phyloP scores from a whole-genome alignment of 2,329 filamentous ascomycete species.

The Fusarium torulosum region DNA sequence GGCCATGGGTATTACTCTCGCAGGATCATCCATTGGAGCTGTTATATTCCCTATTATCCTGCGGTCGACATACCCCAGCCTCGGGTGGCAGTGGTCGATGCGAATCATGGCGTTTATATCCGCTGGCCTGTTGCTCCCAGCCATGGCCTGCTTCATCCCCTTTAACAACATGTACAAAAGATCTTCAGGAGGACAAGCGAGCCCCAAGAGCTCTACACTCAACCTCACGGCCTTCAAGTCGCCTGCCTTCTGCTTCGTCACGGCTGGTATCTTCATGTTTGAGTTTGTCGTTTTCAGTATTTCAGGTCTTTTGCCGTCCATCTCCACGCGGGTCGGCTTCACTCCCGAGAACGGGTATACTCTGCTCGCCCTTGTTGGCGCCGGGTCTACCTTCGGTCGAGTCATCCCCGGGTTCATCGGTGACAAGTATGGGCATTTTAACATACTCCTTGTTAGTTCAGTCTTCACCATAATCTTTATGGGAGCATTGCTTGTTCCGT shows the following conservation, averaged over 20 bases:
- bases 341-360: conserved; percentile 57
- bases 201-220: conserved; percentile 44
- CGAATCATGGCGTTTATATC: conserved; percentile 50
- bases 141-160: conserved; percentile 53
- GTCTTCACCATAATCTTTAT: conserved; percentile 56
- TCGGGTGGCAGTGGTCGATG: conserved; percentile 55
- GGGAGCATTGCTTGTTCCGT: conserved; percentile 59
- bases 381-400: conserved; percentile 57
- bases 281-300: conserved; percentile 64
- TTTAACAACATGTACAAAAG: conserved; percentile 42
- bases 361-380: conserved; percentile 59
- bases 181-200: conserved; percentile 8
- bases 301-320: conserved; percentile 61
- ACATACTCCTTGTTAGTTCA: conserved; percentile 47
- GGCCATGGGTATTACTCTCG: conserved; percentile 46
- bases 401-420: conserved; percentile 58
- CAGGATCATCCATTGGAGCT: conserved; percentile 48
- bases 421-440: conserved; percentile 60
- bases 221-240: conserved; percentile 58
- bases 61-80: conserved; percentile 44
- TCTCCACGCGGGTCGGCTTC: conserved; percentile 55
- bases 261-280: conserved; percentile 58
- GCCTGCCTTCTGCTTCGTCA: conserved; percentile 57
- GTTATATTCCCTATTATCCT: conserved; percentile 54
- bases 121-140: conserved; percentile 45